phyloP scores from a whole-genome alignment of 2,329 filamentous ascomycete species.

The Colletotrichum liriopes region DNA sequence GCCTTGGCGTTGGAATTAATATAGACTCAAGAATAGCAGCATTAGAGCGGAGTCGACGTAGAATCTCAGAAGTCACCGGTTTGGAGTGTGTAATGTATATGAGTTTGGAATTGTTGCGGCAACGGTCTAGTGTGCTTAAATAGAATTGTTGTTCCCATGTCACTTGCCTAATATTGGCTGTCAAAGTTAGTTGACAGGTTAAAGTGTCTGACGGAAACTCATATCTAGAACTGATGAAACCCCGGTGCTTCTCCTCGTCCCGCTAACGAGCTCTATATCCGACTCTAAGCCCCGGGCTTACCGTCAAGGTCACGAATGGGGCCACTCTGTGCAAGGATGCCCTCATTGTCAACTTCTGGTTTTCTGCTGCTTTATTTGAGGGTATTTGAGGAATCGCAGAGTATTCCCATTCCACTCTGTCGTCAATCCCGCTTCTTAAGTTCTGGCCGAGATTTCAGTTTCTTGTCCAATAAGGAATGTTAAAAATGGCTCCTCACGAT shows the following conservation, averaged over 20 bases:
- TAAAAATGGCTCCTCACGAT: background rate
- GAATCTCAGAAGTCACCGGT: background rate
- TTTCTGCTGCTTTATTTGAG: too few relatives aligned
- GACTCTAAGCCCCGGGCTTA: too few relatives aligned
- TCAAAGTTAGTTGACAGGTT: background rate
- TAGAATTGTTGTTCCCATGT: background rate
- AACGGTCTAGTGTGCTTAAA: background rate
- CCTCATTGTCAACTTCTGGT: too few relatives aligned
- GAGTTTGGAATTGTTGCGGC: background rate
- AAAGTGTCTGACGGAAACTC: background rate
- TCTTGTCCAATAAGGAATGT: background rate
- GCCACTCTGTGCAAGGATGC: too few relatives aligned
- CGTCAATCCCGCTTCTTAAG: too few relatives aligned
- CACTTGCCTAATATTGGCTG: too few relatives aligned
- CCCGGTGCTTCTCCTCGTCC: too few relatives aligned
- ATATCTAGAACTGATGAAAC: background rate
- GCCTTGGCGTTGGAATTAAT: background rate
- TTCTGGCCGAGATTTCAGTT: background rate
- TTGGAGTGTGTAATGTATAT: background rate
- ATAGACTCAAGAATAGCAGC: conserved; percentile 6
- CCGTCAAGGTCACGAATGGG: too few relatives aligned
- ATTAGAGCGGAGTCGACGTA: conserved; percentile 2
- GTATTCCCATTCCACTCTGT: too few relatives aligned
- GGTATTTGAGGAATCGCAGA: too few relatives aligned
- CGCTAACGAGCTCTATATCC: too few relatives aligned